phyloP scores from a whole-genome alignment of 768 basidiomycete genomes.

The Kwoniella sp. region DNA sequence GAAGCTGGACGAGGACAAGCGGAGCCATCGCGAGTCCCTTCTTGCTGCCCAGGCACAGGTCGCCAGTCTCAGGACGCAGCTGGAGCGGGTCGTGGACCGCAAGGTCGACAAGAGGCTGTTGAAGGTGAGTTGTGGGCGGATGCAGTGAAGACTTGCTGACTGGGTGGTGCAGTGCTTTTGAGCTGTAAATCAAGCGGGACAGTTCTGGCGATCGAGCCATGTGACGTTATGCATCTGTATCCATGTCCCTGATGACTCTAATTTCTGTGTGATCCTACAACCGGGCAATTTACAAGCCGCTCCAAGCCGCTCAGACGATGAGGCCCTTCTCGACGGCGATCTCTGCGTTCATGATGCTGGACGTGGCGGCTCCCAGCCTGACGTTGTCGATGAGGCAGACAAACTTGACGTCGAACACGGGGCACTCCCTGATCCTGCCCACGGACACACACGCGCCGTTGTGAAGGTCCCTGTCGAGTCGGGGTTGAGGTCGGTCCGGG shows the following conservation, averaged over 20 bases:
- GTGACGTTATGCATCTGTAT: too few relatives aligned
- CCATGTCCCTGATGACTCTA: too few relatives aligned
- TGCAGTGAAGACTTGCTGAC: neutral
- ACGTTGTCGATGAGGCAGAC: constrained; percentile 91
- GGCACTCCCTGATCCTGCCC: constrained; percentile 82
- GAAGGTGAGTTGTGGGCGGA: constrained; percentile 46
- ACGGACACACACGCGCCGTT: constrained; percentile 87
- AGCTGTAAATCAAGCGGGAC: neutral
- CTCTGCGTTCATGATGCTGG: constrained; percentile 94
- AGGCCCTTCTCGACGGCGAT: constrained; percentile 75
- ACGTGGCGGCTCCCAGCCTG: constrained; percentile 91
- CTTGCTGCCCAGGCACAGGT: constrained; percentile 32
- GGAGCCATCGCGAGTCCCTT: constrained; percentile 19
- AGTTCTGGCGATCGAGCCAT: too few relatives aligned
- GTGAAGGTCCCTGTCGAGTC: constrained; percentile 83
- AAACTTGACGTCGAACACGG: constrained; percentile 92
- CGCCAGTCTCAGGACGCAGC: constrained; percentile 31
- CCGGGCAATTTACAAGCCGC: too few relatives aligned
- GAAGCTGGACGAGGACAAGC: constrained; percentile 18
- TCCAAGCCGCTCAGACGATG: constrained; percentile 31
- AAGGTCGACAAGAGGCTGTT: constrained; percentile 39
- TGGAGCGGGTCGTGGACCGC: constrained; percentile 36
- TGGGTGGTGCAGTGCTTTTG: neutral
- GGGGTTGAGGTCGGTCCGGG: constrained; percentile 85
- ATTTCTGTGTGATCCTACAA: too few relatives aligned